These are phyloP conservation scores for Prototheca stagnorum DNA, from an alignment of 163 green algal species.

Conservation along the genomic window DNA sequence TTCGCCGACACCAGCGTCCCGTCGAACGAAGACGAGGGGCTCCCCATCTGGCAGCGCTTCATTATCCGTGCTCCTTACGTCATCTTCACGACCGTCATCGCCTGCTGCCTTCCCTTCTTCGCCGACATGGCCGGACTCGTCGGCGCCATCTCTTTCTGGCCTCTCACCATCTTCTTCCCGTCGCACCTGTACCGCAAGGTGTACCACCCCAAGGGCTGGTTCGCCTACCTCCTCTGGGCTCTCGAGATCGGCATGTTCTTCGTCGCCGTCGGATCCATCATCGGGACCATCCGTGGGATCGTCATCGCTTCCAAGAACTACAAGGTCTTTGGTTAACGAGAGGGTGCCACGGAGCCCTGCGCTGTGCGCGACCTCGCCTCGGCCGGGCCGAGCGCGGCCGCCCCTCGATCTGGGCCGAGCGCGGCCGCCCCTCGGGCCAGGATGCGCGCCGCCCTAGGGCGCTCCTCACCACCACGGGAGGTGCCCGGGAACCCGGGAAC, in stretches of 20 bases:
- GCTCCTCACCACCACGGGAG: too few relatives aligned
- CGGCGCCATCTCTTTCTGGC: conserved; percentile 9
- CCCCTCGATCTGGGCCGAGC: too few relatives aligned
- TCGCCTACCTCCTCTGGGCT: background rate
- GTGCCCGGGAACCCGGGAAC: too few relatives aligned
- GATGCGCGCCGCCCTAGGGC: too few relatives aligned
- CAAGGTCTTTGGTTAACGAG: background rate
- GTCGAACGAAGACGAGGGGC: conserved; percentile 5
- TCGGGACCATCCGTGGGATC: background rate
- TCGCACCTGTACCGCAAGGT: conserved; percentile 1
- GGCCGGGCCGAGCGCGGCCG: too few relatives aligned
- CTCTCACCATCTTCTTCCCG: conserved; percentile 8
- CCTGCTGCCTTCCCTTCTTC: conserved; percentile 5
- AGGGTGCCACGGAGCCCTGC: too few relatives aligned
- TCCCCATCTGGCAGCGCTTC: conserved; percentile 3
- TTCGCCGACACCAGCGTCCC: conserved; percentile 9
- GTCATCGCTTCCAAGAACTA: background rate
- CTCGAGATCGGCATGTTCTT: conserved; percentile 1
- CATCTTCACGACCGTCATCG: conserved; percentile 2
- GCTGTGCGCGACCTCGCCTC: too few relatives aligned
- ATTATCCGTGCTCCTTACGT: conserved; percentile 3
- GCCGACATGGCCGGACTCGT: conserved; percentile 1
- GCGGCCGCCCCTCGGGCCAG: too few relatives aligned
- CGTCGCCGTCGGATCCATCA: background rate
- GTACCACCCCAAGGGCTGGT: background rate